Percentiles rank a stretch among this genome's conserved stretches.
These are phyloP conservation scores for Periconia digitata DNA, from an alignment of 2,329 filamentous ascomycete genomes.

Conservation along the genomic window DNA sequence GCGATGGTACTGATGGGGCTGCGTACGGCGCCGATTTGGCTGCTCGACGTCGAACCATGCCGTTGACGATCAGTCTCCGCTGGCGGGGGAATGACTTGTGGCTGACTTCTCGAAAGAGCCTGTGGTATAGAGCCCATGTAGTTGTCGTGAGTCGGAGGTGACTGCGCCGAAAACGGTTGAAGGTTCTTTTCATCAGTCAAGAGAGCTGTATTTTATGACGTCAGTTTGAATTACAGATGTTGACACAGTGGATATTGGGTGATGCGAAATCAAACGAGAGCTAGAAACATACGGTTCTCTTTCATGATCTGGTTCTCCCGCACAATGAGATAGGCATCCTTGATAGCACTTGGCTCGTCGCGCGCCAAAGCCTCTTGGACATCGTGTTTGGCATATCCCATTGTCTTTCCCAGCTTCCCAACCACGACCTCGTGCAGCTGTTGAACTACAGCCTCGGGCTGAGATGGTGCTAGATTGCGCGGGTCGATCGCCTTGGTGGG, in stretches of 20 bases:
- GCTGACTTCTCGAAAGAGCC: conserved; percentile 38
- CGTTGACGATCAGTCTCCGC: conserved; percentile 45
- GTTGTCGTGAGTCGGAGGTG: conserved; percentile 55
- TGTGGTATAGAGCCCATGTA: conserved; percentile 38
- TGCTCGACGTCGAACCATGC: conserved; percentile 48
- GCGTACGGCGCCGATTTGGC: conserved; percentile 41
- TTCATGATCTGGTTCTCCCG: conserved; percentile 98
- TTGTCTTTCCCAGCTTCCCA: conserved; percentile 93
- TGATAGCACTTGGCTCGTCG: conserved; percentile 94
- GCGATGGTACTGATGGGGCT: conserved; percentile 74
- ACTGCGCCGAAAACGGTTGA: conserved; percentile 59
- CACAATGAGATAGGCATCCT: conserved; percentile 97
- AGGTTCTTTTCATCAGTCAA: conserved; percentile 55
- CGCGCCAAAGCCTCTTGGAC: conserved; percentile 91
- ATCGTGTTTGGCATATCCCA: conserved; percentile 95
- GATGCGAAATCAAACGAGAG: conserved; percentile 4
- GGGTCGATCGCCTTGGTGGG: conserved; percentile 88
- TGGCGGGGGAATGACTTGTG: conserved; percentile 28
- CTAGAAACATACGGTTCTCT: conserved; percentile 72
- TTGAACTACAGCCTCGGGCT: conserved; percentile 74
- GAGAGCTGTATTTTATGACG: conserved; percentile 47
- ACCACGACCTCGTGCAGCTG: conserved; percentile 91
- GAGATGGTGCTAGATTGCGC: conserved; percentile 73
- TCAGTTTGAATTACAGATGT: conserved; percentile 10
- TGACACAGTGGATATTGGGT: too few relatives aligned